Evolutionary conservation across 305 asterid species (phyloP), one percentile per base, ranked within the genome.

Genomic region (Plantago coronopus): DNA sequence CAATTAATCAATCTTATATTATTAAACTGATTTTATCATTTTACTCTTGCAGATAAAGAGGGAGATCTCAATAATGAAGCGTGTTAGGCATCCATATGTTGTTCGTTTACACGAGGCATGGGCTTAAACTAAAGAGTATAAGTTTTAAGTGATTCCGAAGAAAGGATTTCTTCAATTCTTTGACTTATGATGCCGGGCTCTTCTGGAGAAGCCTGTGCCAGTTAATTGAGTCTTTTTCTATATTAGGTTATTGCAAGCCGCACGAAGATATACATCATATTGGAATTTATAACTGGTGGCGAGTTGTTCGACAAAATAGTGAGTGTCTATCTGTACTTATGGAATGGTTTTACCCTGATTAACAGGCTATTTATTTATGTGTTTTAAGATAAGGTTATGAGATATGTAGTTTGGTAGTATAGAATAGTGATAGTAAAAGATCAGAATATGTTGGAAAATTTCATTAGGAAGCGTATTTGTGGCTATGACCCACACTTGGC

Each of bases 31-130:
- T 59, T 37, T 78, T 62, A 54, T 50, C 51, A 70, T 67, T 69
- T 55, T 57, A 48, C 38, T 75, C 50, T 54, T 81, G 84, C 90
- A 93, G 99, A 93, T 93, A 60, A 93, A 93, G 83, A 87, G 74
- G 82, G 99, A 93, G 81, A 93, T 93, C 69, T 89, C 95, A 14
- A 93, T 93, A 63, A 93, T 93, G 99, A 93, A 89, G 88, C 87
- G 91, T 62, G 97, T 93, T 69, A 73, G 95, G 63, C 99, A 93
- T 80, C 99, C 96, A 10, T 57, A 79, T 73, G 80, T 93, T 65
- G 95, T 93, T 74, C 97, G 95, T 59, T 78, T 93, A 47, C 96
- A 93, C 27, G 97, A 93, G 99, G 99, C 83, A 80, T 57, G 72
- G 55, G 62, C 61, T 75, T 63, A 62, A 59, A 63, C 50, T 59